Conservation (phyloP, 441 rosid genomes). For the Manihot esculenta region DNA sequence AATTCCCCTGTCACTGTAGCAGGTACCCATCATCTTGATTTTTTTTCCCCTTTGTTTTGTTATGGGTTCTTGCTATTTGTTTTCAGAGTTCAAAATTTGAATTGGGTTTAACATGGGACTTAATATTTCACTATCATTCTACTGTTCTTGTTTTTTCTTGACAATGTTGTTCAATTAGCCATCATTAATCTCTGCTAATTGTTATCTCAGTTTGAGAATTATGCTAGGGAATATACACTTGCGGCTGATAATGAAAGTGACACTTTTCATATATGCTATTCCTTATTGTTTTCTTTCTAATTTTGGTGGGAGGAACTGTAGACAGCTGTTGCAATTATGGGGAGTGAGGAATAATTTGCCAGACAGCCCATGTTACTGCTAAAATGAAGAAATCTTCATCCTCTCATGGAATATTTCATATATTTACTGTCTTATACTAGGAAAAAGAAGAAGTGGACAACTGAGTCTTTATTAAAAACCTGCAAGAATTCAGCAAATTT, state of each 20-base stretch:
- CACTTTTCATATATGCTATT: background rate
- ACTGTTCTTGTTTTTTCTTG: background rate
- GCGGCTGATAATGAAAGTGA: conserved; percentile 3
- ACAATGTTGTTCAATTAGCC: background rate
- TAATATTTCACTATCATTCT: background rate
- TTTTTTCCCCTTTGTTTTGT: background rate
- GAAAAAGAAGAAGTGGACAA: conserved; percentile 1
- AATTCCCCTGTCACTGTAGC: conserved; percentile 64
- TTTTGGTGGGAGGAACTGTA: conserved; percentile 6
- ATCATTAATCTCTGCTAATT: background rate
- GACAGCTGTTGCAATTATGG: background rate
- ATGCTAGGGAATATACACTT: conserved; percentile 5
- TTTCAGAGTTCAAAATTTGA: background rate
- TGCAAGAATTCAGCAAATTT: background rate
- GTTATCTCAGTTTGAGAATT: conserved; percentile 2
- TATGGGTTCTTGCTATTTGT: conserved; percentile 19
- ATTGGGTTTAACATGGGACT: background rate
- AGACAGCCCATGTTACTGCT: conserved; percentile 12
- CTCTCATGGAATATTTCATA: background rate
- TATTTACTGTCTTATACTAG: background rate
- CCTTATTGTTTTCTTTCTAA: background rate
- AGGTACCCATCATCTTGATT: conserved; percentile 30
- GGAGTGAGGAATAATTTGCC: conserved; percentile 8
- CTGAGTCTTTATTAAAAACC: background rate
- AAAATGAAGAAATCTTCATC: background rate